A percentile compares a stretch with the other conserved stretches of the same genome.
Evolutionary conservation across 345 rosid genomes (phyloP).

Genomic region (Bruguiera sexangula): DNA sequence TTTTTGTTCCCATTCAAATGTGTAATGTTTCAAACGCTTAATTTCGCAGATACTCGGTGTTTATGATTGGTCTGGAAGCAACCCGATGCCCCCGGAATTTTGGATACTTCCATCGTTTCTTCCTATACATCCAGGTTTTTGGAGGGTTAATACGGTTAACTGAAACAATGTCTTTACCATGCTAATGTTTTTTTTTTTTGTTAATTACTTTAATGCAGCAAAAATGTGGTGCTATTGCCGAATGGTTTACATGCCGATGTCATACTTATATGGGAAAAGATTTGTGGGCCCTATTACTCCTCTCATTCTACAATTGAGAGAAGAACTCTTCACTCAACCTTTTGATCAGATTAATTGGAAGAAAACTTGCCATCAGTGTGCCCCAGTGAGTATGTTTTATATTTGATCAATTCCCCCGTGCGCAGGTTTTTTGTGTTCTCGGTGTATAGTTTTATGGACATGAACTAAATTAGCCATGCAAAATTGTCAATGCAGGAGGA

Average conservation of each 20-base stretch:
- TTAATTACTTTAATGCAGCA: slow-evolving; percentile 2
- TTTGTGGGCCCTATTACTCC: slow-evolving; percentile 21
- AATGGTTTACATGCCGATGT: slow-evolving; percentile 24
- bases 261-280: slow-evolving; percentile 23
- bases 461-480: not conserved
- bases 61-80: slow-evolving; percentile 23
- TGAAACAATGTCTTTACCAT: not conserved
- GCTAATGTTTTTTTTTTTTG: not conserved
- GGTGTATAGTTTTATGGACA: not conserved
- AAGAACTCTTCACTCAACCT: slow-evolving; percentile 14
- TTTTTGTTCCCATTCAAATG: not conserved
- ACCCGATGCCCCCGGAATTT: slow-evolving; percentile 26
- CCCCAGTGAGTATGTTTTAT: not conserved
- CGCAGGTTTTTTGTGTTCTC: not conserved
- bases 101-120: slow-evolving; percentile 13
- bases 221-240: slow-evolving; percentile 32
- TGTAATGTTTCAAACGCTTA: not conserved
- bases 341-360: slow-evolving; percentile 12
- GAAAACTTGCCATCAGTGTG: slow-evolving; percentile 14
- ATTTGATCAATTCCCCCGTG: not conserved
- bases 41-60: slow-evolving; percentile 19
- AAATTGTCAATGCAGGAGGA: slow-evolving; percentile 22
- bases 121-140: slow-evolving; percentile 19
- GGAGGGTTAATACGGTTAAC: not conserved
- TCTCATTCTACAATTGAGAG: slow-evolving; percentile 17